These are phyloP conservation scores for Suillus variegatus DNA, from an alignment of 768 basidiomycete species.

Conservation along the genomic window DNA sequence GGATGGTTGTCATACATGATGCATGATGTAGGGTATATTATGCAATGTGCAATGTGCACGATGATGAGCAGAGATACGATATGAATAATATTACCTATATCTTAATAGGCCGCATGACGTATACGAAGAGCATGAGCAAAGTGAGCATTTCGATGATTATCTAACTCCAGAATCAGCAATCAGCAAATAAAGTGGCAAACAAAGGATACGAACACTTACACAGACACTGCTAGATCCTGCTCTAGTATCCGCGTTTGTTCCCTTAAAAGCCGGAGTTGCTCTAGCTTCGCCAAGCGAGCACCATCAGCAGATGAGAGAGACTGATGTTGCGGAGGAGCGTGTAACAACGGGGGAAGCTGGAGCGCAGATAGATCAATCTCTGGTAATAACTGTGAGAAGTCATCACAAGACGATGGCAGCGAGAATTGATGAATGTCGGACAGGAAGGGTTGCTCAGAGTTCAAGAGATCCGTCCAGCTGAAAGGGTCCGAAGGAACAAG, in stretches of 20 bases:
- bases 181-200: not conserved
- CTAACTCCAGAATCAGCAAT: not conserved
- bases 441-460: not conserved
- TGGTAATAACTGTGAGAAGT: conserved; percentile 14
- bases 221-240: conserved; percentile 26
- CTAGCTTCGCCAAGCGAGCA: conserved; percentile 31
- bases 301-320: not conserved
- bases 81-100: conserved; percentile 21
- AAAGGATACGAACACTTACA: conserved; percentile 11
- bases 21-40: conserved; percentile 1
- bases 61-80: conserved; percentile 7
- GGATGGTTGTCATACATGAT: not conserved
- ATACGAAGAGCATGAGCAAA: not conserved
- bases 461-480: not conserved
- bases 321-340: not conserved
- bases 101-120: not conserved
- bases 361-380: conserved; percentile 29
- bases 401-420: not conserved
- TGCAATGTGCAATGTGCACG: conserved; percentile 2
- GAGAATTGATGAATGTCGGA: not conserved
- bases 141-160: not conserved
- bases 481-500: not conserved
- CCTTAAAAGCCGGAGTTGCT: conserved; percentile 34
- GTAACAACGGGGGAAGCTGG: conserved; percentile 18
- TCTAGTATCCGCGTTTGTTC: conserved; percentile 36